Base-by-base conservation (phyloP, 2,329 filamentous ascomycete species). In the Paraconiothyrium sp. region DNA sequence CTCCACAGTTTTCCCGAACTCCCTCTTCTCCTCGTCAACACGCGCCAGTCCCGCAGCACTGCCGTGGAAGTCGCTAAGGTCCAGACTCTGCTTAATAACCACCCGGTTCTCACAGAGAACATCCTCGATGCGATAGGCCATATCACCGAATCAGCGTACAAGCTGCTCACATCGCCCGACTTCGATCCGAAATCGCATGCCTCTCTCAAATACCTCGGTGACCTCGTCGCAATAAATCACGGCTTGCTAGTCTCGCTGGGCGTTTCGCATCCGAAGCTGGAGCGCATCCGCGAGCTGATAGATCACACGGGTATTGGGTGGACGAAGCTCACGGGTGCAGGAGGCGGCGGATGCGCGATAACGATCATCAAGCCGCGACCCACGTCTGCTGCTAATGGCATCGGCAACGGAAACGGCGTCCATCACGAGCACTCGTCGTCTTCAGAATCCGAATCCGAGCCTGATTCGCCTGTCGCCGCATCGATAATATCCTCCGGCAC, bases 261-360 rank as follows among this genome's bases (percentile, higher is more conserved):
- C 8, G 95, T 98, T 32, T 98, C 94, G 1, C 95, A 99, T 78
- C 96, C 95, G 0, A 90, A 93, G 50, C 85, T 99, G 30, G 95
- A 99, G 80, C 89, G 94, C 35, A 89, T 99, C 69, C 89, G 95
- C 64, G 94, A 97, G 80, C 83, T 99, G 47, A 80, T 79, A 52
- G 94, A 99, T 68, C 89, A 95, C 70, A 88, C 93, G 59, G 91
- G 90, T 44, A 91, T 97, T 59, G 95, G 95, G 34, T 99, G 94
- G 94, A 97, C 95, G 13, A 99, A 99, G 78, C 86, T 99, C 60
- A 99, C 95, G 0, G 95, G 95, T 37, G 95, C 95, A 1, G 95
- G 95, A 24, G 96, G 95, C 13, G 96, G 95, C 59, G 95, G 95
- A 2, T 98, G 96, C 79, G 94, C 94, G 3, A 98, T 99, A 69